phyloP scores from a whole-genome alignment of 2,329 filamentous ascomycete genomes.

The Fusarium solani-melongenae region DNA sequence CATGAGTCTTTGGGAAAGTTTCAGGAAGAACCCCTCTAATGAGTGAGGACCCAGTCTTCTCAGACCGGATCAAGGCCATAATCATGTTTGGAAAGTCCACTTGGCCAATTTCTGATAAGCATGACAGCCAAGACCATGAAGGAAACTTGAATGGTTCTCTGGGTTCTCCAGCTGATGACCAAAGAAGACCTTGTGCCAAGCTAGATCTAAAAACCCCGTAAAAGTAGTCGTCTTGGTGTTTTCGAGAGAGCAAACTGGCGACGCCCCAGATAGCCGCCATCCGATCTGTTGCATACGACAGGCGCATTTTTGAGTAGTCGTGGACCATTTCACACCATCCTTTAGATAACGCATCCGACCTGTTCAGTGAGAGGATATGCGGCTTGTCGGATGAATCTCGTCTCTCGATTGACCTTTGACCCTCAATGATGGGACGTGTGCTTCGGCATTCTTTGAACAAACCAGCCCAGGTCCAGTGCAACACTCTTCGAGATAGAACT shows the following conservation, averaged over 20 bases:
- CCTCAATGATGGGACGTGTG: not conserved
- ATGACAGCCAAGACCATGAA: too few relatives aligned
- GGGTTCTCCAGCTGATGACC: too few relatives aligned
- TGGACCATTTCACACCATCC: not conserved
- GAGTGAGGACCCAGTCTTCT: too few relatives aligned
- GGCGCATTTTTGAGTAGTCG: not conserved
- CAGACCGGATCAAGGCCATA: too few relatives aligned
- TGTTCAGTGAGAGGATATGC: too few relatives aligned
- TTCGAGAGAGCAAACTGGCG: not conserved
- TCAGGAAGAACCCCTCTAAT: too few relatives aligned
- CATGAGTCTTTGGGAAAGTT: not conserved
- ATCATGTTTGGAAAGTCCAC: too few relatives aligned
- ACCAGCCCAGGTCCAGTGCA: not conserved
- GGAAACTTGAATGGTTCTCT: too few relatives aligned
- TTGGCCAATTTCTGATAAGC: too few relatives aligned
- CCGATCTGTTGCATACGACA: not conserved
- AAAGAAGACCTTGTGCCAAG: not conserved
- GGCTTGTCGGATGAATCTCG: too few relatives aligned
- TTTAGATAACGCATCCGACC: too few relatives aligned
- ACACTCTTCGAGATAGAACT: not conserved
- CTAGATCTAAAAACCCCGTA: not conserved
- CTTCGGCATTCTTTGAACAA: not conserved
- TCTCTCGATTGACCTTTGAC: too few relatives aligned
- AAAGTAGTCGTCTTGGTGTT: not conserved
- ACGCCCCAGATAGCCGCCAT: not conserved